phyloP scores from a whole-genome alignment of 2,329 filamentous ascomycete genomes.

The Trichophyton verrucosum region DNA sequence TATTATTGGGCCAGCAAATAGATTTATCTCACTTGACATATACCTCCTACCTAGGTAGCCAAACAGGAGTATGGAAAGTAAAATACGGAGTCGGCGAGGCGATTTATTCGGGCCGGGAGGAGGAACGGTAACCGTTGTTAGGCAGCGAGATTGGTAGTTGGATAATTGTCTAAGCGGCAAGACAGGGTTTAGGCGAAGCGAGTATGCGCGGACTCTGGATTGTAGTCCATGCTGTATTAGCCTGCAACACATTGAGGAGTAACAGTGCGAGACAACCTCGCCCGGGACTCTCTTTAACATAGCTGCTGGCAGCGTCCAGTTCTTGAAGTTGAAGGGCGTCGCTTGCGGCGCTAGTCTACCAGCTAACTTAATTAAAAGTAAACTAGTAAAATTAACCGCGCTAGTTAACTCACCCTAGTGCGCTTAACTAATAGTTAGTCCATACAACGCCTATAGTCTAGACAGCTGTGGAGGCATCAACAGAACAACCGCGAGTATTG shows the following conservation, averaged over 20 bases:
- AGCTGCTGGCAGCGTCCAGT: background rate
- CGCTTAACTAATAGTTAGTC: background rate
- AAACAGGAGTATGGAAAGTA: slow-evolving; percentile 26
- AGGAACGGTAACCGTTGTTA: slow-evolving; percentile 5
- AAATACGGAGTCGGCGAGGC: slow-evolving; percentile 21
- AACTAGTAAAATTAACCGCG: background rate
- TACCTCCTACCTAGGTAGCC: slow-evolving; percentile 19
- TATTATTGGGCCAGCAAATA: slow-evolving; percentile 9
- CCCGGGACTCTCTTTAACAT: background rate
- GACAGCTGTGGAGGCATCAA: background rate
- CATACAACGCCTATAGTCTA: no score
- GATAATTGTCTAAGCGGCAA: background rate
- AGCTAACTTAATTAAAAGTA: no score
- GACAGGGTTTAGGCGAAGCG: background rate
- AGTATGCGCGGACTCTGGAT: background rate
- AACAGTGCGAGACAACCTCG: background rate
- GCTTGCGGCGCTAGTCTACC: background rate
- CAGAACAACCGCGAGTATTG: background rate
- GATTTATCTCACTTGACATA: background rate
- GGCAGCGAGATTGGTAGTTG: background rate
- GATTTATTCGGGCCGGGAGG: slow-evolving; percentile 17
- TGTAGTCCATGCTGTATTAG: background rate
- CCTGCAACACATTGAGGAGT: background rate
- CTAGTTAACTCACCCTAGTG: background rate
- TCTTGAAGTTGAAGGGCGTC: background rate